Base-by-base conservation (phyloP, 345 rosid species). In the Laguncularia racemosa region DNA sequence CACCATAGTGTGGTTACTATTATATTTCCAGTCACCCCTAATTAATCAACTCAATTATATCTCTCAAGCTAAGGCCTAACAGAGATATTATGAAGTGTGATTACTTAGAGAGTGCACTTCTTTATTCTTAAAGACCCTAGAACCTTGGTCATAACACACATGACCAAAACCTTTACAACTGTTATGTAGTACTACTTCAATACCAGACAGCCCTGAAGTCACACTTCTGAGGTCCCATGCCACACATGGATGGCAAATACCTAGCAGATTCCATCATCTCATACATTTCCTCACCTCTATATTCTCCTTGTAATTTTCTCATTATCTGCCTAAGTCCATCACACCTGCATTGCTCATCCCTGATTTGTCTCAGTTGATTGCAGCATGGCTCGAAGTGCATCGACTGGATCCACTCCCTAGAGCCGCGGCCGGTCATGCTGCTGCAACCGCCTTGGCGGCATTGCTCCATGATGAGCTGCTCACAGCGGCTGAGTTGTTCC, bases 401-500 rank as follows among this genome's bases (percentile, higher is more conserved):
- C 14, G 56, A 53, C n/a, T 11, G 50, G 16, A 40, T 57, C 20
- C 46, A 12, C 58, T 55, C 20, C 58, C 46, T 40, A 3, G 58
- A 55, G 46, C 47, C 38, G 11, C 6, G 10, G 40, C 40, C 9
- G 9, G 40, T 33, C 40, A 33, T 4, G 40, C 28, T 2, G 5
- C 51, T n/a, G 2, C 51, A 16, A 0, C 60, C 23, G 1, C 16
- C 15, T 44, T 23, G 57, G 19, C 57, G 2, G 44, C 43, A 28
- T 0, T 44, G 48, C 20, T 14, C 48, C 38, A 19, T 53, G 48
- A 72, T 14, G 69, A 54, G 71, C 19, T 44, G 40, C 69, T 74
- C 56, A 60, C 86, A 83, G 20, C 48, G 71, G 40, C 50, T 8
- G 21, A 83, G 79, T 14, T 62, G 60, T 20, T 71, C 80, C 59